Evolutionary conservation across 345 rosid species (phyloP).

Genomic region (Sisymbrium altissimum): DNA sequence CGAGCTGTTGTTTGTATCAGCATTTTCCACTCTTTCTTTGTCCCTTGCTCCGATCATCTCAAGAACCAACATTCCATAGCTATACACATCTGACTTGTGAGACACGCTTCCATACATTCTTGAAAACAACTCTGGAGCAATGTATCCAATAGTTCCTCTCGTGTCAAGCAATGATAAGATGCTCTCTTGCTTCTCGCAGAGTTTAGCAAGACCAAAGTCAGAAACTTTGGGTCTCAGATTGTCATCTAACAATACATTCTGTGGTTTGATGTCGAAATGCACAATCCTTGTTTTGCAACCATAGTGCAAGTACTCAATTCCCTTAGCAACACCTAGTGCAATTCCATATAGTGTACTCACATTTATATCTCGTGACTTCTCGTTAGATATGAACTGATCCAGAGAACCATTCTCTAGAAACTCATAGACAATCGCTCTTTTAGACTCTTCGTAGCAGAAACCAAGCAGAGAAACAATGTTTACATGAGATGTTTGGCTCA

Average conservation of each 20-base stretch:
- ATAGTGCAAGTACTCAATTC: constrained; percentile 44
- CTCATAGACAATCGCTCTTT: constrained; percentile 38
- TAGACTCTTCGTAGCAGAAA: constrained; percentile 35
- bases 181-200: constrained; percentile 37
- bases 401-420: constrained; percentile 43
- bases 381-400: constrained; percentile 17
- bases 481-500: constrained; percentile 45
- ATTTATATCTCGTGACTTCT: background rate
- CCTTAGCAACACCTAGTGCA: constrained; percentile 41
- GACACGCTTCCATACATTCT: constrained; percentile 37
- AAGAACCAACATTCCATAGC: background rate
- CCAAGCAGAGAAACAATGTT: constrained; percentile 42
- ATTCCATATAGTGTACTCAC: constrained; percentile 24
- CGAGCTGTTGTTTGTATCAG: background rate
- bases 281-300: constrained; percentile 50
- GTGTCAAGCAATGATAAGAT: constrained; percentile 27
- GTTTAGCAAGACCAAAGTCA: constrained; percentile 51
- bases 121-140: constrained; percentile 41
- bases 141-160: constrained; percentile 49
- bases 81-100: constrained; percentile 33
- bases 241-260: constrained; percentile 41
- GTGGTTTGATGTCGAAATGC: constrained; percentile 55
- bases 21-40: background rate
- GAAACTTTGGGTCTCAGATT: constrained; percentile 38
- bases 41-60: constrained; percentile 25